Percentiles rank a stretch among this genome's conserved stretches.
Conservation (phyloP, 306 rosid genomes). For the Gastrolobium villosum region DNA sequence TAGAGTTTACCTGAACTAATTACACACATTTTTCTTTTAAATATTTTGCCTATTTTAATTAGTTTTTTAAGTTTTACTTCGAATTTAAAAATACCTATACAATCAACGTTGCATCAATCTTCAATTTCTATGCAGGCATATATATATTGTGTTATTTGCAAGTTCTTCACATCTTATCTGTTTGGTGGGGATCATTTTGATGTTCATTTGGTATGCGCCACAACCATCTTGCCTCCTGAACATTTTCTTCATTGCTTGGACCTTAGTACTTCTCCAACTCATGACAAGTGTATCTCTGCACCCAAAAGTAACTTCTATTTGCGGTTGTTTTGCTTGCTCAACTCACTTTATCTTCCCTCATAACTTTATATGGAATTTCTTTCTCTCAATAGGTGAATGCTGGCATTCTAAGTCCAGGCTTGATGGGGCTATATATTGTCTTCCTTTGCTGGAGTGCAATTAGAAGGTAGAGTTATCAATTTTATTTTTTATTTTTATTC, state of each 20-base stretch:
- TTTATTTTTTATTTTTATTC: too few species aligned
- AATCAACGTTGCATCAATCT: not conserved
- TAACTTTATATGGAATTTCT: slow-evolving; percentile 14
- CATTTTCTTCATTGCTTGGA: slow-evolving; percentile 93
- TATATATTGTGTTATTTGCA: slow-evolving; percentile 81
- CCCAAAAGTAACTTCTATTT: slow-evolving; percentile 72
- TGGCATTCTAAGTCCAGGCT: slow-evolving; percentile 87
- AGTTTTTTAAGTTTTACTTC: not conserved
- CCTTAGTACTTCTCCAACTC: slow-evolving; percentile 89
- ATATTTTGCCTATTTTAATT: not conserved
- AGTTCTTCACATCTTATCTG: slow-evolving; percentile 75
- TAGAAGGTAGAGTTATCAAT: slow-evolving; percentile 69
- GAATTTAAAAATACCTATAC: not conserved
- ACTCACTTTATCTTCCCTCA: slow-evolving; percentile 23
- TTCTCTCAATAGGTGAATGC: slow-evolving; percentile 74
- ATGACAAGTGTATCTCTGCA: slow-evolving; percentile 95
- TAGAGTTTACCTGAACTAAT: not conserved
- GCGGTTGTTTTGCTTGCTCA: slow-evolving; percentile 1
- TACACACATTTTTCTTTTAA: not conserved
- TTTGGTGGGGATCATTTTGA: slow-evolving; percentile 78
- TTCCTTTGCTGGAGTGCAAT: slow-evolving; percentile 98
- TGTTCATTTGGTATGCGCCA: slow-evolving; percentile 97
- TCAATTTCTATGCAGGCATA: slow-evolving; percentile 68
- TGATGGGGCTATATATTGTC: slow-evolving; percentile 96
- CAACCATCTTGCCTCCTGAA: slow-evolving; percentile 89